Percentiles rank a stretch among this genome's conserved stretches.
phyloP scores from a whole-genome alignment of 164 flowering plant genomes.

The Warburgia ugandensis region DNA sequence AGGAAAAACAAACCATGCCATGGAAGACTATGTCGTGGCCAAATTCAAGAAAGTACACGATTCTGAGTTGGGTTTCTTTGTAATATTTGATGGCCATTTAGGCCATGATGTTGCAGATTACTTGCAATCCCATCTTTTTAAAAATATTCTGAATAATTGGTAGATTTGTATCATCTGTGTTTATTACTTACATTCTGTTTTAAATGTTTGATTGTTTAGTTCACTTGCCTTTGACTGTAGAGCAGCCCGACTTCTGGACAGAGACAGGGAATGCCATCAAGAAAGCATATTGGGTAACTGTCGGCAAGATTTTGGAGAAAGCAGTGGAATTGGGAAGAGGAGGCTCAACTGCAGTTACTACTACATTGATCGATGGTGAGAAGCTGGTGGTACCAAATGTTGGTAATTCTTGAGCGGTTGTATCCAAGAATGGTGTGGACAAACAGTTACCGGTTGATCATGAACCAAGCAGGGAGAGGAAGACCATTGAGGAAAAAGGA shows the following conservation, averaged over 20 bases:
- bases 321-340: constrained; percentile 71
- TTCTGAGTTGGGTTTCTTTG: constrained; percentile 81
- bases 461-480: constrained; percentile 64
- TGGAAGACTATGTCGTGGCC: constrained; percentile 90
- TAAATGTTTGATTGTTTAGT: neutral
- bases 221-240: neutral
- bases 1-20: constrained; percentile 68
- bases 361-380: constrained; percentile 71
- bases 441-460: constrained; percentile 87
- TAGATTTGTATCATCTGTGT: constrained; percentile 13
- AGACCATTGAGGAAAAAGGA: constrained; percentile 63
- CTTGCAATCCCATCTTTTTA: constrained; percentile 60
- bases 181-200: constrained; percentile 5
- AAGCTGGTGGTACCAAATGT: constrained; percentile 81
- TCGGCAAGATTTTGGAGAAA: constrained; percentile 57
- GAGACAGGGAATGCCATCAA: constrained; percentile 63
- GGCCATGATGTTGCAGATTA: constrained; percentile 78
- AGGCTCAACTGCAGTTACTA: constrained; percentile 97
- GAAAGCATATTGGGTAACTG: constrained; percentile 62
- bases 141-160: constrained; percentile 86
- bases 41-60: constrained; percentile 63
- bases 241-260: constrained; percentile 78
- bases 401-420: constrained; percentile 87
- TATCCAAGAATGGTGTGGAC: constrained; percentile 67
- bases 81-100: constrained; percentile 93